Conservation (phyloP, 371 early-diverging fungal species). For the Mucor sp. region DNA sequence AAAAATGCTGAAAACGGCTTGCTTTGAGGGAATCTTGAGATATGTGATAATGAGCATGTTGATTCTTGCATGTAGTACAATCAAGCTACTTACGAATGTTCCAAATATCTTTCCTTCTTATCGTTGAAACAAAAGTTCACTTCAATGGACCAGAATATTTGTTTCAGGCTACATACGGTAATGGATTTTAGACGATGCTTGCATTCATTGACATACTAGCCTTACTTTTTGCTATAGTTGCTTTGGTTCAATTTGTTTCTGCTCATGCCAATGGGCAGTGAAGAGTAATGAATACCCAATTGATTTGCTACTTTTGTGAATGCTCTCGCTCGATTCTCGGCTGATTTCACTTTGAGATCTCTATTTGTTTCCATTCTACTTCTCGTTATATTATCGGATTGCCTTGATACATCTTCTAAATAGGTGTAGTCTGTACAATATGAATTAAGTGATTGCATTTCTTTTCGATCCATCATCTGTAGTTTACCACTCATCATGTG, state of each 20-base stretch:
- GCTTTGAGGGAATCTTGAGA: slow-evolving; percentile 21
- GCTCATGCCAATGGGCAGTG: slow-evolving; percentile 41
- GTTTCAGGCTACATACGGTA: slow-evolving; percentile 20
- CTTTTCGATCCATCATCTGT: neutral
- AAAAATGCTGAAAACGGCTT: slow-evolving; percentile 30
- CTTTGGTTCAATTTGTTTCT: slow-evolving; percentile 36
- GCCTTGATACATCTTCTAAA: slow-evolving; percentile 44
- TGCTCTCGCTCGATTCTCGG: slow-evolving; percentile 9
- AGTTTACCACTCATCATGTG: slow-evolving; percentile 70
- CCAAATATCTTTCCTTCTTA: slow-evolving; percentile 28
- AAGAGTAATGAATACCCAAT: slow-evolving; percentile 26
- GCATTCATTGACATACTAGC: neutral
- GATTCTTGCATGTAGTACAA: neutral
- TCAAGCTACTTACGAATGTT: slow-evolving; percentile 39
- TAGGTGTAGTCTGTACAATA: slow-evolving; percentile 42
- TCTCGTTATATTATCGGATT: slow-evolving; percentile 40
- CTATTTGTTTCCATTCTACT: slow-evolving; percentile 19
- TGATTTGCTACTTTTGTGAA: slow-evolving; percentile 28
- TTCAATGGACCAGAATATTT: slow-evolving; percentile 47
- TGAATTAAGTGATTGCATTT: neutral
- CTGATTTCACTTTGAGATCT: slow-evolving; percentile 6
- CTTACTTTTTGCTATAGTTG: slow-evolving; percentile 35
- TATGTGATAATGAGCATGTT: neutral
- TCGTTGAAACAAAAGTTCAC: slow-evolving; percentile 25
- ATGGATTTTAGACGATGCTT: neutral